A percentile compares a stretch with the other conserved stretches of the same genome.
Evolutionary conservation across 805 yeast species (phyloP).

Genomic region (Saccharomyces mikatae): DNA sequence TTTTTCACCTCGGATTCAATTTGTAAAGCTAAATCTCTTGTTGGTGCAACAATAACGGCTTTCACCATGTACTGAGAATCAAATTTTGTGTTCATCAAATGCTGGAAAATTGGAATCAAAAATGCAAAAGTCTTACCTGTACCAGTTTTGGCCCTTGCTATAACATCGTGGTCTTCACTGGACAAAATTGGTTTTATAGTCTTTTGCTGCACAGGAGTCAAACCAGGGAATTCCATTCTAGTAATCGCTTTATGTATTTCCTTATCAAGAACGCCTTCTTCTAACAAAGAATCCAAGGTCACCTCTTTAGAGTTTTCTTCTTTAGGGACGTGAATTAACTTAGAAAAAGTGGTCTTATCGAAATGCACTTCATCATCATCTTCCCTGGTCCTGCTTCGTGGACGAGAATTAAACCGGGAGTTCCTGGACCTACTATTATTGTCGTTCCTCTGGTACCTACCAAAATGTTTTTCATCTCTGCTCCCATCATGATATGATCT

Average conservation of each 20-base stretch:
- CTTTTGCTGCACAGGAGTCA: constrained; percentile 64
- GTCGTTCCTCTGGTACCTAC: constrained; percentile 1
- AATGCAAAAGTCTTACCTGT: constrained; percentile 92
- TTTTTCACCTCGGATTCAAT: constrained; percentile 57
- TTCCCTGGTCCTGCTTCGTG: constrained; percentile 2
- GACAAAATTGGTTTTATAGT: constrained; percentile 51
- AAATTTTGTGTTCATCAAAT: constrained; percentile 31
- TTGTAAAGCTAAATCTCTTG: constrained; percentile 85
- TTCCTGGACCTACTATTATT: constrained; percentile 2
- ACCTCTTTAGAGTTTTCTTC: constrained; percentile 14
- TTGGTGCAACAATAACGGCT: constrained; percentile 74
- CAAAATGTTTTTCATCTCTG: constrained; percentile 1
- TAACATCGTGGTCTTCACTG: constrained; percentile 47
- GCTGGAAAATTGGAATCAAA: constrained; percentile 69
- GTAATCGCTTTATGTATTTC: constrained; percentile 31
- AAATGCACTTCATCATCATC: constrained; percentile 8
- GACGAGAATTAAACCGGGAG: neutral
- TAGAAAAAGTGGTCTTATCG: constrained; percentile 10
- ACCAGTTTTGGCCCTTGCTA: constrained; percentile 89
- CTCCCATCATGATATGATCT: neutral
- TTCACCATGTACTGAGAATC: constrained; percentile 36
- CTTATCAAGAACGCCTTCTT: constrained; percentile 24
- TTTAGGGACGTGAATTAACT: constrained; percentile 16
- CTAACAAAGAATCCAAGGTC: constrained; percentile 25
- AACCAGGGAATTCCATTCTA: constrained; percentile 39